Evolutionary conservation across 2,329 filamentous ascomycete genomes (phyloP), one percentile per base, ranked within the genome.

Genomic region (Colletotrichum sp.): DNA sequence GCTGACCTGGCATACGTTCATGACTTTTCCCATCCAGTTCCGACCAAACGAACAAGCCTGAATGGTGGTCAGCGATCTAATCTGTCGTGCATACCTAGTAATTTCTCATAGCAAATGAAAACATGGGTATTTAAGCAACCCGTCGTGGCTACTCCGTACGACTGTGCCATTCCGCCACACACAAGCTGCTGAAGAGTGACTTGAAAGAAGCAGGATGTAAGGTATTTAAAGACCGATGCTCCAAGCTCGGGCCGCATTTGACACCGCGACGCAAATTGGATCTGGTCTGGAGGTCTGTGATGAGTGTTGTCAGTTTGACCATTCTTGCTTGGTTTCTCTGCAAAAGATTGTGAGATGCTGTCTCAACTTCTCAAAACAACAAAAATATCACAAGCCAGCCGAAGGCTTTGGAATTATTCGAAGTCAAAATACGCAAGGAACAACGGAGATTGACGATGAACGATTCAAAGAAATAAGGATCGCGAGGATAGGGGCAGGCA

Each of bases 301-400:
- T 2, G 26, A 26, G 26, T 26, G 26, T 26, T 26, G 26, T 26
- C 28, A 30, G 8, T 10, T 30, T 30, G 8, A 30, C 8, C 28
- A 30, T 10, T 10, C 28, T 30, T 30, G 28, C 28, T 10, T 30
- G 28, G 28, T 26, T 26, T 2, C 26, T 26, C 26, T 2, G 26
- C 26, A 26, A 26, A 26, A 26, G 26, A 26, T 26, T 26, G 26
- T 26, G 18, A 49, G 9, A n/a, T n/a, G 8, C 18, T 1, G 9
- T 49, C 39, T 49, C 18, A 0, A 12, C 9, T 12, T 0, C 18
- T 0, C 39, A n/a, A 1, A 49, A n/a, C 18, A 12, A 12, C 39
- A 0, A 44, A n/a, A n/a, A 0, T n/a, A 12, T 2, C 18, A n/a
- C 0, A n/a, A 6, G 0, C 2, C 1, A n/a, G 18, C 5, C 1